Evolutionary conservation across 2,329 filamentous ascomycete species (phyloP).

Genomic region (Biscogniauxia mediterranea): DNA sequence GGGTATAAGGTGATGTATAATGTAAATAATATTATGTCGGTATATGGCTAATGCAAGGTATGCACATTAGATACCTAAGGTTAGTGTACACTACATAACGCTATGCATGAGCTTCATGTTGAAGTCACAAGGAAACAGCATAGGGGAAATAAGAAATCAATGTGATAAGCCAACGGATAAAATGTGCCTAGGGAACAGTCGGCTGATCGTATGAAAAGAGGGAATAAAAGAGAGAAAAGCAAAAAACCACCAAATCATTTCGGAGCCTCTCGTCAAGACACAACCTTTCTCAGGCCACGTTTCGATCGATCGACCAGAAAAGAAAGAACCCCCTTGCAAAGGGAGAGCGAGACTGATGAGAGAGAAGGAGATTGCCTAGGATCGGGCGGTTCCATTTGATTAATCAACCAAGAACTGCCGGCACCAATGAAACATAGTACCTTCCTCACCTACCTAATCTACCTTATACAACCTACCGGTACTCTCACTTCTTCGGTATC

Average conservation of each 20-base stretch:
- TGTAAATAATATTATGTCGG: no score
- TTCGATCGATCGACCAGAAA: conserved; percentile 4
- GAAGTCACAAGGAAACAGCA: no score
- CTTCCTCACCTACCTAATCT: not conserved
- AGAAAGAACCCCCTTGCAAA: conserved; percentile 5
- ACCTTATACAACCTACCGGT: not conserved
- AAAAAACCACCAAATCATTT: no score
- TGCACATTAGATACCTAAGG: no score
- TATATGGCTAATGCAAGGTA: no score
- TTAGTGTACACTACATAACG: no score
- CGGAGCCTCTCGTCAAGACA: no score
- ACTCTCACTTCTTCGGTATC: no score
- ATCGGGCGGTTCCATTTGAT: conserved; percentile 5
- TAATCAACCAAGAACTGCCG: not conserved
- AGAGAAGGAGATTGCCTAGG: conserved; percentile 1
- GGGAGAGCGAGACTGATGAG: not conserved
- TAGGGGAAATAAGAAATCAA: no score
- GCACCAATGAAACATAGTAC: not conserved
- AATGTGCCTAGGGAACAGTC: not conserved
- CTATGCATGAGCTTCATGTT: no score
- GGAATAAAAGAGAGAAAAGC: not conserved
- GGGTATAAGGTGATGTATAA: no score
- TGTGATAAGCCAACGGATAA: no score
- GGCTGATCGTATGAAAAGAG: not conserved
- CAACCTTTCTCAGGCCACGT: not conserved